Percentiles rank a stretch among this genome's conserved stretches.
phyloP scores from a whole-genome alignment of 768 basidiomycete genomes.

The Termitomyces sp. region DNA sequence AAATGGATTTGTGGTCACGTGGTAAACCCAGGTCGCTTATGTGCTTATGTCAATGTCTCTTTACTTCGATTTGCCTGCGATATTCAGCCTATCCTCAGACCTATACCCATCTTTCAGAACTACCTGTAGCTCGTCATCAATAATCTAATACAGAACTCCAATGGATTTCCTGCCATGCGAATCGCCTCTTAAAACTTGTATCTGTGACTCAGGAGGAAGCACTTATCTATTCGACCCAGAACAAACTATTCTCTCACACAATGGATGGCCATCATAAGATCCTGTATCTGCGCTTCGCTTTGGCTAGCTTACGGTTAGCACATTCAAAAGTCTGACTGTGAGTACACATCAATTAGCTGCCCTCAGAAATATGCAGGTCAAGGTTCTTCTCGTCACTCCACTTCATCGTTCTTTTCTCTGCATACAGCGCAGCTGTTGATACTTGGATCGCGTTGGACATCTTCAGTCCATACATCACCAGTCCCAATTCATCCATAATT shows the following conservation, averaged over 20 bases:
- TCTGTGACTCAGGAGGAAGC: too few species aligned
- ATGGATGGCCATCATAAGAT: too few species aligned
- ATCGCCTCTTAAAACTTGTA: neutral
- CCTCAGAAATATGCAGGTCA: constrained; percentile 6
- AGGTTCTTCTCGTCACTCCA: constrained; percentile 13
- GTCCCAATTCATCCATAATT: constrained; percentile 18
- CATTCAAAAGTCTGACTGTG: neutral
- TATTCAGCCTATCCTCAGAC: too few species aligned
- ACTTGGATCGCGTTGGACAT: constrained; percentile 20
- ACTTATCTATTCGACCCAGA: neutral
- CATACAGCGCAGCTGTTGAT: constrained; percentile 10
- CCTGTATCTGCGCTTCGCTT: neutral
- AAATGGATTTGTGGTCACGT: neutral
- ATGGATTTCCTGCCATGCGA: neutral
- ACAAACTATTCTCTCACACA: neutral
- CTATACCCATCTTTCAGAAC: too few species aligned
- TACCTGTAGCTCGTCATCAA: neutral
- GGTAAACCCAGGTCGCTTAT: too few species aligned
- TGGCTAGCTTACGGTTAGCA: neutral
- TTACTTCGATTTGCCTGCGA: too few species aligned
- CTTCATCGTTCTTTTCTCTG: constrained; percentile 19
- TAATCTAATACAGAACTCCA: neutral
- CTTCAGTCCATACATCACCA: constrained; percentile 22
- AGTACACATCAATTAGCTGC: neutral
- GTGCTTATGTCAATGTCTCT: too few species aligned